These are phyloP conservation scores for Lasiodiplodia citricola DNA, from an alignment of 2,329 filamentous ascomycete genomes.

Conservation along the genomic window DNA sequence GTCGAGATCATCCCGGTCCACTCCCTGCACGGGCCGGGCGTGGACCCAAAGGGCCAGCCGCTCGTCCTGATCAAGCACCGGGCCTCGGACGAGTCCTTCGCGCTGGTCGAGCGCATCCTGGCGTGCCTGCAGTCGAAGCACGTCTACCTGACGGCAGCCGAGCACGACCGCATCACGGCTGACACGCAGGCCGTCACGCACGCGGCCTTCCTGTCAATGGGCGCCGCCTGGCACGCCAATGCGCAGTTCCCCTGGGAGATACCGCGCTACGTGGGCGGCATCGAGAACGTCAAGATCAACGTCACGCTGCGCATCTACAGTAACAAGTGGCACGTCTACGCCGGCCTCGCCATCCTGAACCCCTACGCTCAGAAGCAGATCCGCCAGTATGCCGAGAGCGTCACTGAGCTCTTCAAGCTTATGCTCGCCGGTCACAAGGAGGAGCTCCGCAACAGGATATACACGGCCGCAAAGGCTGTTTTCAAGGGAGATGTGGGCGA, in stretches of 20 bases:
- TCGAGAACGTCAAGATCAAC: constrained; percentile 99
- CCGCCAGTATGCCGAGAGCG: constrained; percentile 87
- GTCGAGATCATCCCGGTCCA: constrained; percentile 95
- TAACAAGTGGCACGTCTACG: constrained; percentile 99
- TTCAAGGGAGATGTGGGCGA: constrained; percentile 62
- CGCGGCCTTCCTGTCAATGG: constrained; percentile 94
- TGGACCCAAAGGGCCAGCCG: constrained; percentile 87
- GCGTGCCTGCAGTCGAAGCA: constrained; percentile 83
- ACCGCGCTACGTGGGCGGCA: constrained; percentile 92
- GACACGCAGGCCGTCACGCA: constrained; percentile 98
- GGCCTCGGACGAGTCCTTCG: constrained; percentile 75
- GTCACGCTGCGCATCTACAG: constrained; percentile 95
- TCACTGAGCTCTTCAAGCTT: constrained; percentile 93
- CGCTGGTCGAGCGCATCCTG: constrained; percentile 80
- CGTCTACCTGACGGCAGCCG: constrained; percentile 82
- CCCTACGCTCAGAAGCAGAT: constrained; percentile 92
- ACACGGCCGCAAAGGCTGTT: constrained; percentile 77
- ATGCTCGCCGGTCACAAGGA: constrained; percentile 86
- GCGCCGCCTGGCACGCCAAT: constrained; percentile 95
- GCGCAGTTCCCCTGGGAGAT: constrained; percentile 97
- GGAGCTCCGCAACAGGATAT: constrained; percentile 76
- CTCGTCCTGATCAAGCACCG: constrained; percentile 93
- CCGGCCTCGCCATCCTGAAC: constrained; percentile 94
- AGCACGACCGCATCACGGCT: constrained; percentile 96
- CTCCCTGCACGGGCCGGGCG: constrained; percentile 90